Evolutionary conservation across 2,329 filamentous ascomycete genomes (phyloP), one percentile per base, ranked within the genome.

Genomic region (Dendryphion nanum): DNA sequence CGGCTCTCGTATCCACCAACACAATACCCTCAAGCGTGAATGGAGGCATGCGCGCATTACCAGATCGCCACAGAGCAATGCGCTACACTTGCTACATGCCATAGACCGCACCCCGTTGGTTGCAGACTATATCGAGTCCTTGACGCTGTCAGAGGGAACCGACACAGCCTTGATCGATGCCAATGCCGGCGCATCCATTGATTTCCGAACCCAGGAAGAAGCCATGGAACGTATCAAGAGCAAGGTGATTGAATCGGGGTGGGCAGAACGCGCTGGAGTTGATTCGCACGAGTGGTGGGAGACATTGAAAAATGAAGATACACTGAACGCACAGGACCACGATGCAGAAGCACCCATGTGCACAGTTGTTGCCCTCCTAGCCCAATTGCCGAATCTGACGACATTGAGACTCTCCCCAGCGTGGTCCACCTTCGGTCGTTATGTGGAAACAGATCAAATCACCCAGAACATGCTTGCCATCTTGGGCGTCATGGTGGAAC

Each of bases 341-440:
- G 13, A 13, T 5, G 5, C 3, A 12, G 50, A 55, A 20, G 46
- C 18, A n/a, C 10, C 48, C 14, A 37, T 57, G 3, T 57, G 50
- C 36, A 52, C 53, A 2, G 48, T 48, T 1, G 41, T 63, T 8
- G 44, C 53, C 4, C 44, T 64, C 12, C 41, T 64, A 7, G 41
- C 44, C 16, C 47, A 57, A 10, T 35, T 64, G 2, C 60, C 60
- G 4, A 64, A 62, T 18, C 42, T 64, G 1, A 58, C 48, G 29
- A 49, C 45, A 4, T 34, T 64, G 10, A 55, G 58, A 20, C 32
- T 62, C 2, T 50, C 53, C 5, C 51, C 54, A 17, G 45, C 45
- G 26, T 64, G 59, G 60, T 8, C 10, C 18, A 23, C 34, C 10
- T 14, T 33, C 20, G 21, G 15, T 4, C 26, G 18, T 21, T 38